These are phyloP conservation scores for Russula emetica DNA, from an alignment of 768 basidiomycete species.

Conservation along the genomic window DNA sequence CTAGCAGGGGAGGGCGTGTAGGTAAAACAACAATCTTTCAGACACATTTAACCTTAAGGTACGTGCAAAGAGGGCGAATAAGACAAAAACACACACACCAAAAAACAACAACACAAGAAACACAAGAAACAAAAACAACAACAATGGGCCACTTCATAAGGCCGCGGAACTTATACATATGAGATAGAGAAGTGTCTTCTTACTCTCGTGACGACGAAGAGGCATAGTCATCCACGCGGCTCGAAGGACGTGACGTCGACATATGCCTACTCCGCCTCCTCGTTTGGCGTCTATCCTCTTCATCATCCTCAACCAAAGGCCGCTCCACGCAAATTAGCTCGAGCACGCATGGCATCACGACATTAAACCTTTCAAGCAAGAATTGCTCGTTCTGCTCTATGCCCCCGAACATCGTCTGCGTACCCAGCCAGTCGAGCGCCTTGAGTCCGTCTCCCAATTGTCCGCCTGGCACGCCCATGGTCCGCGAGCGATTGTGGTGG, in stretches of 20 bases:
- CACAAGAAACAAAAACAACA: not conserved
- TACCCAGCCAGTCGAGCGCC: conserved; percentile 61
- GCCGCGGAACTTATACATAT: not conserved
- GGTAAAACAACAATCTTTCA: not conserved
- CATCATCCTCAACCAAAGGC: conserved; percentile 47
- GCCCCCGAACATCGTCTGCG: conserved; percentile 60
- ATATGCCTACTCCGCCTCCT: conserved; percentile 19
- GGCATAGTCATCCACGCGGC: conserved; percentile 9
- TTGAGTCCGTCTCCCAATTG: conserved; percentile 57
- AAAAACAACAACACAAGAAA: not conserved
- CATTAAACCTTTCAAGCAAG: conserved; percentile 42
- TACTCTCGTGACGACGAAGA: conserved; percentile 13
- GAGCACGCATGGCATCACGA: conserved; percentile 53
- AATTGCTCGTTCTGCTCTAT: conserved; percentile 44
- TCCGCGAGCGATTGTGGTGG: conserved; percentile 60
- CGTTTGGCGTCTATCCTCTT: conserved; percentile 45
- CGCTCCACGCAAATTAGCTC: conserved; percentile 49
- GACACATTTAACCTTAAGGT: not conserved
- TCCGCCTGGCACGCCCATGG: conserved; percentile 64
- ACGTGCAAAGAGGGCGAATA: not conserved
- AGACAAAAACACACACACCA: not conserved
- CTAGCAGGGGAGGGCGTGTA: not conserved
- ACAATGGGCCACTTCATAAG: not conserved
- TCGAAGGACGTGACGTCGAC: conserved; percentile 22
- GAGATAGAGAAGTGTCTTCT: too few species aligned